Conservation (phyloP, 306 rosid species). For the Hylodesmum podocarpum region DNA sequence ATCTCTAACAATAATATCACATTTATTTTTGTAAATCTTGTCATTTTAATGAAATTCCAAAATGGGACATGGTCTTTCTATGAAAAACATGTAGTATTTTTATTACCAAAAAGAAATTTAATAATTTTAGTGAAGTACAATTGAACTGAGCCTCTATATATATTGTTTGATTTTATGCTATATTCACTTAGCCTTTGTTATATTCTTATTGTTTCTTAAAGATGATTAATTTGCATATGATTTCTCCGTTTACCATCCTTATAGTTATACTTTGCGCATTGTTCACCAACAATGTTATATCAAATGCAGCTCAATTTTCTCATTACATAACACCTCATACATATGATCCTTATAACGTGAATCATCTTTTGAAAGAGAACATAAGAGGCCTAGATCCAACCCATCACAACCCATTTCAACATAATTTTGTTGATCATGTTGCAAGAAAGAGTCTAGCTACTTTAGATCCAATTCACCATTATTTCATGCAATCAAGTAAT, state of each 20-base stretch:
- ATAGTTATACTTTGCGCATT: background rate
- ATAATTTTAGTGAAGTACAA: background rate
- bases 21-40: too few relatives aligned
- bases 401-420: background rate
- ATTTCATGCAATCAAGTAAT: too few relatives aligned
- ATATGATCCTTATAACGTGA: background rate
- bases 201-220: background rate
- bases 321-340: background rate
- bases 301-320: background rate
- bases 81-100: too few relatives aligned
- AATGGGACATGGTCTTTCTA: too few relatives aligned
- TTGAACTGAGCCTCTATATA: background rate
- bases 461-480: too few relatives aligned
- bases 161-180: background rate
- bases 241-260: background rate
- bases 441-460: background rate
- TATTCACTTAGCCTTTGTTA: too few relatives aligned
- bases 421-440: background rate
- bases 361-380: background rate
- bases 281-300: background rate
- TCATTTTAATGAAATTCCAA: too few relatives aligned
- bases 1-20: too few relatives aligned
- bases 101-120: background rate
- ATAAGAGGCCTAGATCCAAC: background rate
- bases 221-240: background rate